phyloP scores from a whole-genome alignment of 2,329 filamentous ascomycete species.

The Pseudocercospora musae region DNA sequence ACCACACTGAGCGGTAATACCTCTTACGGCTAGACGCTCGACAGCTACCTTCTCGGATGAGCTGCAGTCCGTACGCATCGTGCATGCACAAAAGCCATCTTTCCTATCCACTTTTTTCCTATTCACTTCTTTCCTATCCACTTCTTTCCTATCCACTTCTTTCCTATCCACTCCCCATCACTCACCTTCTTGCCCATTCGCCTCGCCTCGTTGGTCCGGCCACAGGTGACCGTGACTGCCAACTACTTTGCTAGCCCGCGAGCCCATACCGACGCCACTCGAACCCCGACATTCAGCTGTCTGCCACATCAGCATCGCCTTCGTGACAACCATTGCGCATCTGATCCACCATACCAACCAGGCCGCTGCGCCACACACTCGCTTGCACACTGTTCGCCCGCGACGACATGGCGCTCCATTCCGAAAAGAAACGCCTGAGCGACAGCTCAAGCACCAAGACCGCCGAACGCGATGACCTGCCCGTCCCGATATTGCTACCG shows the following conservation, averaged over 20 bases:
- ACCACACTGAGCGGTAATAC: not conserved
- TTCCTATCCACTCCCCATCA: too few species aligned
- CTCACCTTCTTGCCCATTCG: not conserved
- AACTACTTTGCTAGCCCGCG: not conserved
- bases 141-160: too few species aligned
- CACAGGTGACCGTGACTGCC: not conserved
- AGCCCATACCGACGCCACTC: not conserved
- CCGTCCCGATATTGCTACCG: conserved; percentile 29
- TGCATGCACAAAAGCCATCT: not conserved
- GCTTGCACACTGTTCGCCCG: not conserved
- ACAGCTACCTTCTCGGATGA: conserved; percentile 2
- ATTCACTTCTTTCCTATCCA: not conserved
- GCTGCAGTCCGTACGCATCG: not conserved
- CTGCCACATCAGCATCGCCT: not conserved
- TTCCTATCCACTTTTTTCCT: too few species aligned
- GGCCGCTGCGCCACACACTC: conserved; percentile 11
- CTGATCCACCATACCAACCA: not conserved
- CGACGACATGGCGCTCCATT: conserved; percentile 2
- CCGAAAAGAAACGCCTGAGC: conserved; percentile 8
- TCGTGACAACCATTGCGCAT: not conserved
- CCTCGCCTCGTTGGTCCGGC: not conserved
- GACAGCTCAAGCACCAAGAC: conserved; percentile 23
- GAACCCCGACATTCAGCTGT: not conserved
- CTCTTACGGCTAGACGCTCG: not conserved
- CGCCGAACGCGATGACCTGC: conserved; percentile 25